Percentiles rank a stretch among this genome's conserved stretches.
These are phyloP conservation scores for Camellia lanceoleosa DNA, from an alignment of 148 eudicot species.

Conservation along the genomic window DNA sequence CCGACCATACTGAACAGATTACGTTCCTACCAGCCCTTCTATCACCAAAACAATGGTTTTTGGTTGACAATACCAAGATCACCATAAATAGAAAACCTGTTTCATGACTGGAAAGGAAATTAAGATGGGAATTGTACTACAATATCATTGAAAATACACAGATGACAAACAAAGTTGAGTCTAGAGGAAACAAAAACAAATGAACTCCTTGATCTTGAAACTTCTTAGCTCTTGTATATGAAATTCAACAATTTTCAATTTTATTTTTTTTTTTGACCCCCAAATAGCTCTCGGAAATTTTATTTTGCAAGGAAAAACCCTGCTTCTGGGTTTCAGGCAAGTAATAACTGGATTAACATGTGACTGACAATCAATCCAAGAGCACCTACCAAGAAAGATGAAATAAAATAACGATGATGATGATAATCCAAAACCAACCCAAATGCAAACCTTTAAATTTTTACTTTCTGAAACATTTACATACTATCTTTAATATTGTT, in stretches of 20 bases:
- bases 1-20: too few species aligned
- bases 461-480: neutral
- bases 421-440: neutral
- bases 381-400: neutral
- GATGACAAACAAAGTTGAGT: neutral
- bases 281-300: neutral
- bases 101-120: too few species aligned
- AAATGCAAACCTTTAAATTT: neutral
- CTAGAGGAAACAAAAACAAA: neutral
- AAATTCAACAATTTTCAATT: neutral
- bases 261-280: neutral
- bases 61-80: too few species aligned
- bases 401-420: neutral
- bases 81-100: too few species aligned
- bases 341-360: neutral
- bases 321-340: neutral
- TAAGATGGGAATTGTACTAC: neutral
- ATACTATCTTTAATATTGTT: too few species aligned
- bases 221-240: neutral
- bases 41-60: too few species aligned
- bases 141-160: neutral
- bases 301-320: too few species aligned
- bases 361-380: neutral
- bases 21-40: too few species aligned
- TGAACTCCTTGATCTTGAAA: neutral